Conservation (phyloP, 129 eudicot species). For the carrot (Daucus carota) region DNA sequence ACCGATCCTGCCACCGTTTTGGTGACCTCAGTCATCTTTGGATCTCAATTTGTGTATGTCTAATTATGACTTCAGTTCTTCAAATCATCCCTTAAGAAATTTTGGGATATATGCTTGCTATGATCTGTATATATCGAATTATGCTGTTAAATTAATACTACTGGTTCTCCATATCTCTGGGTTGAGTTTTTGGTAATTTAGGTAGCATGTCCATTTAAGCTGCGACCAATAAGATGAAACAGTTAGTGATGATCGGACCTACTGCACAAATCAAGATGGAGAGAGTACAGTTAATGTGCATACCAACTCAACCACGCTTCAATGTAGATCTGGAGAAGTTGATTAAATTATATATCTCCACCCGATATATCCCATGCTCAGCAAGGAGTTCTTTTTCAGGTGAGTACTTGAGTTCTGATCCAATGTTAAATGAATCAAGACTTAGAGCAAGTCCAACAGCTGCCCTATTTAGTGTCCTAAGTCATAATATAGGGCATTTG, state of each 20-base stretch:
- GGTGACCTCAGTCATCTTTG: not conserved
- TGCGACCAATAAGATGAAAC: constrained; percentile 3
- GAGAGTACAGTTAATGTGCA: not conserved
- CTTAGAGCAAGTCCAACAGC: too few species aligned
- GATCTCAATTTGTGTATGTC: too few species aligned
- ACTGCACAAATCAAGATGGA: not conserved
- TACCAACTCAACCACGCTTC: constrained; percentile 1
- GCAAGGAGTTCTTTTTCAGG: too few species aligned
- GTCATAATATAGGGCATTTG: too few species aligned
- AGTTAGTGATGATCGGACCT: not conserved
- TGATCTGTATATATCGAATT: not conserved
- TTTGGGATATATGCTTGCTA: not conserved
- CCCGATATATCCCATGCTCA: not conserved
- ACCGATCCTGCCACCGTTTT: not conserved
- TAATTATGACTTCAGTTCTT: too few species aligned
- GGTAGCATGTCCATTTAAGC: not conserved
- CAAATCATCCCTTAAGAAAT: too few species aligned
- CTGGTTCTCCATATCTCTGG: too few species aligned
- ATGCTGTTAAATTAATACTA: not conserved
- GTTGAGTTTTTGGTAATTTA: not conserved
- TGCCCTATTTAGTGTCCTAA: too few species aligned
- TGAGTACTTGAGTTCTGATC: too few species aligned
- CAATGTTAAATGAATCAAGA: too few species aligned
- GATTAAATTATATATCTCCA: not conserved
- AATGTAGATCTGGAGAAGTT: not conserved